phyloP scores from a whole-genome alignment of 1,284 basidiomycete genomes.

The Pseudozyma thailandica region DNA sequence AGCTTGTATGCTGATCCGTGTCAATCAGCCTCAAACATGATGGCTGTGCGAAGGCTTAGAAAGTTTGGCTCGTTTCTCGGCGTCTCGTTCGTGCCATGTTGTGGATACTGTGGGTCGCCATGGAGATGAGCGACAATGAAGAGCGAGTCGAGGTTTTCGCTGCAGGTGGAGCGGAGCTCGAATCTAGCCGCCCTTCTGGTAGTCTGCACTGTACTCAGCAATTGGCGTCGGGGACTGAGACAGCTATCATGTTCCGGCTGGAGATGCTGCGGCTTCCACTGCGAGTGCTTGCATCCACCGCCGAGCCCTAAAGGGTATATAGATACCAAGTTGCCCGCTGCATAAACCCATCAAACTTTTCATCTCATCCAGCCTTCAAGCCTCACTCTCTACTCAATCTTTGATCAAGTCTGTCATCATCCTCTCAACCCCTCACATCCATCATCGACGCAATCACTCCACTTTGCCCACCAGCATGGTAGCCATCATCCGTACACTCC shows the following conservation, averaged over 20 bases:
- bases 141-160: slow-evolving; percentile 5
- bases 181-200: slow-evolving; percentile 5
- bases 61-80: too few relatives aligned
- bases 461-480: slow-evolving; percentile 19
- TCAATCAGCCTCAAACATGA: too few relatives aligned
- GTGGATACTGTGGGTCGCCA: too few relatives aligned
- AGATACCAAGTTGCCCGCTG: neutral
- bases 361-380: neutral
- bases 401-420: neutral
- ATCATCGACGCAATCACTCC: neutral
- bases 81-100: too few relatives aligned
- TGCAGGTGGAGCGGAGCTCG: slow-evolving; percentile 18
- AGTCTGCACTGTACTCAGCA: too few relatives aligned
- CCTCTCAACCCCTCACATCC: slow-evolving; percentile 1
- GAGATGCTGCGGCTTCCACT: neutral
- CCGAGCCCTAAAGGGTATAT: slow-evolving; percentile 13
- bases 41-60: too few relatives aligned
- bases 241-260: slow-evolving; percentile 1
- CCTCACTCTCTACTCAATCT: neutral
- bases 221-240: too few relatives aligned
- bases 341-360: neutral
- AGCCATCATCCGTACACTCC: slow-evolving; percentile 26
- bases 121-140: too few relatives aligned
- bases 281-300: slow-evolving; percentile 9
- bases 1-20: too few relatives aligned